A percentile compares a stretch with the other conserved stretches of the same genome.
Evolutionary conservation across 257 asterid genomes (phyloP).

Genomic region (Catharanthus roseus): DNA sequence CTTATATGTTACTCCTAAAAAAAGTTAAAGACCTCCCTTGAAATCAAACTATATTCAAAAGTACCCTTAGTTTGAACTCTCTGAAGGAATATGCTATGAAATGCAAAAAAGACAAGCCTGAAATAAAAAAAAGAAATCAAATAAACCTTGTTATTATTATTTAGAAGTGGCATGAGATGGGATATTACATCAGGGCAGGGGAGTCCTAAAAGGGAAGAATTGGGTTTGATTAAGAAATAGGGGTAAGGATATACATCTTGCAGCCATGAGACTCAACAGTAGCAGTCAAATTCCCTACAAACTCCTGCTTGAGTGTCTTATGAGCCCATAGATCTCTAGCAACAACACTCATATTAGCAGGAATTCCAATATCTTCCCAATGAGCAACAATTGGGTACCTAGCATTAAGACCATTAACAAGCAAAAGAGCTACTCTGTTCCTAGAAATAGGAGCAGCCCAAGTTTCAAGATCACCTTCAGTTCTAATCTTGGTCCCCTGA

Average conservation of each 20-base stretch:
- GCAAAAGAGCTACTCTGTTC: conserved; percentile 58
- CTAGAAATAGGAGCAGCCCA: conserved; percentile 88
- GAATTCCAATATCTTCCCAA: conserved; percentile 82
- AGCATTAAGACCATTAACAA: conserved; percentile 53
- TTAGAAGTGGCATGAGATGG: no score
- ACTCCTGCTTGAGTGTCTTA: conserved; percentile 46
- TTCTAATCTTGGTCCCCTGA: conserved; percentile 75
- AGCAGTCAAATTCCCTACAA: conserved; percentile 55
- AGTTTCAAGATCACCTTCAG: conserved; percentile 75
- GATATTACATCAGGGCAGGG: no score
- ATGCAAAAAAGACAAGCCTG: no score
- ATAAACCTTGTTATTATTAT: no score
- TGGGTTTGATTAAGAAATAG: conserved; percentile 14
- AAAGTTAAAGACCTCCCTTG: no score
- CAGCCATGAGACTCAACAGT: conserved; percentile 59
- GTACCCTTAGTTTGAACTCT: no score
- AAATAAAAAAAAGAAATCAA: no score
- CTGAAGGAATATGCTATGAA: no score
- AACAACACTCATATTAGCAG: conserved; percentile 33
- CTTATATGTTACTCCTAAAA: no score
- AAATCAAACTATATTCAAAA: no score
- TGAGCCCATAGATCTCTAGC: conserved; percentile 91
- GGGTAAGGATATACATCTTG: conserved; percentile 73
- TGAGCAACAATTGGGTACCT: conserved; percentile 41
- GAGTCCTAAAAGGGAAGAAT: no score